Percentiles rank a stretch among this genome's conserved stretches.
Conservation (phyloP, 2,329 filamentous ascomycete genomes). For the Diaporthe eres region DNA sequence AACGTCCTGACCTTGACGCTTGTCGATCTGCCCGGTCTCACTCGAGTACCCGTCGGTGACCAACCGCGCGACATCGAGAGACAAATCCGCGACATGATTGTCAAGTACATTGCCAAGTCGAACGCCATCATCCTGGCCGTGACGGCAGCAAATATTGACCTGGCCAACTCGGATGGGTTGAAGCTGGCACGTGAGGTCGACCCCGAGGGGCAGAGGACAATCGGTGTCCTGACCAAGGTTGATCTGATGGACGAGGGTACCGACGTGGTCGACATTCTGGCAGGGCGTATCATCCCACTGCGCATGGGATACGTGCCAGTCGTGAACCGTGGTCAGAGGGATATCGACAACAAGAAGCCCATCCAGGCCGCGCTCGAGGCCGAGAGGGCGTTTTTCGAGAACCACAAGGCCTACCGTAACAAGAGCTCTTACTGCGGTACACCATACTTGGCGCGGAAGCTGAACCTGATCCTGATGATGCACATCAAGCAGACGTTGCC, state of each 20-base stretch:
- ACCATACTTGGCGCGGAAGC: constrained; percentile 94
- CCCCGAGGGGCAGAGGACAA: constrained; percentile 92
- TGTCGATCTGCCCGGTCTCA: constrained; percentile 95
- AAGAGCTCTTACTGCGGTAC: constrained; percentile 99
- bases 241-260: constrained; percentile 99
- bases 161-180: constrained; percentile 97
- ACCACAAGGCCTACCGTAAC: constrained; percentile 98
- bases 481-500: constrained; percentile 99
- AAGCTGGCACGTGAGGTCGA: constrained; percentile 98
- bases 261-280: constrained; percentile 97
- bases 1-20: constrained; percentile 96
- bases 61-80: constrained; percentile 99
- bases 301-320: constrained; percentile 95
- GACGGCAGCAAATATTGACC: constrained; percentile 96
- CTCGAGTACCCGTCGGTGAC: constrained; percentile 97
- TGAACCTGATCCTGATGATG: constrained; percentile 99
- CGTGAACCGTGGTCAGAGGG: constrained; percentile 96
- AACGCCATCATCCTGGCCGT: constrained; percentile 98
- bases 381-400: constrained; percentile 97
- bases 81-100: constrained; percentile 95
- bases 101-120: constrained; percentile 98
- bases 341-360: constrained; percentile 98
- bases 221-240: constrained; percentile 96
- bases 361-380: constrained; percentile 92
- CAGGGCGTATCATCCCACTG: constrained; percentile 95